Percentiles rank a stretch among this genome's conserved stretches.
Conservation (phyloP, 106 monocot genomes). For the Amphibolis antarctica region DNA sequence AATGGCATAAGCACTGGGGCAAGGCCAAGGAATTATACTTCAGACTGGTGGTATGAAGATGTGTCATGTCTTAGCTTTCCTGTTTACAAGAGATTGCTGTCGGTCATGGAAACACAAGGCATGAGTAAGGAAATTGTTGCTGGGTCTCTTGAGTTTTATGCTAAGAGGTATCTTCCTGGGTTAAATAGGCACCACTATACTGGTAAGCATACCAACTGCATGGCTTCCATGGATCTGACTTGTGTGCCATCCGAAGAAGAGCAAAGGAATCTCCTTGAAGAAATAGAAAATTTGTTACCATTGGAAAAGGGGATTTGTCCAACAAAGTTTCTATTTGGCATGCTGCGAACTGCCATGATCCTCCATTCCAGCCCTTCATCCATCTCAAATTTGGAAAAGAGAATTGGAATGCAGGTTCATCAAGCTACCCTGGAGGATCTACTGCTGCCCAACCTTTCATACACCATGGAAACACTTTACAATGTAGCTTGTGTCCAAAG, state of each 20-base stretch:
- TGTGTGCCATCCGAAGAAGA: slow-evolving; percentile 6
- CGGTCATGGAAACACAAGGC: slow-evolving; percentile 9
- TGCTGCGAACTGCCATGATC: slow-evolving; percentile 12
- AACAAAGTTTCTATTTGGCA: slow-evolving; percentile 7
- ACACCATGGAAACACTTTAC: slow-evolving; percentile 13
- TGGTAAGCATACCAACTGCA: not conserved
- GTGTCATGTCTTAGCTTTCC: slow-evolving; percentile 9
- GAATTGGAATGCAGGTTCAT: slow-evolving; percentile 11
- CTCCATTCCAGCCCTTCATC: slow-evolving; percentile 3
- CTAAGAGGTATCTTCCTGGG: slow-evolving; percentile 15
- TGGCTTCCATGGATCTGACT: not conserved
- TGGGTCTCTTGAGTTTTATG: slow-evolving; percentile 12
- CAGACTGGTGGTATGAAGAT: slow-evolving; percentile 24
- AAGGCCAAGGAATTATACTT: slow-evolving; percentile 5
- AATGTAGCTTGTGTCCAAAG: slow-evolving; percentile 8
- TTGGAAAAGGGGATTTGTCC: slow-evolving; percentile 4
- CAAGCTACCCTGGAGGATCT: slow-evolving; percentile 17
- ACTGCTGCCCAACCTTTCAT: slow-evolving; percentile 13
- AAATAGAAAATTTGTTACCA: slow-evolving; percentile 8
- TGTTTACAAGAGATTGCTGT: slow-evolving; percentile 16
- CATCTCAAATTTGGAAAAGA: slow-evolving; percentile 9
- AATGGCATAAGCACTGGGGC: slow-evolving; percentile 25
- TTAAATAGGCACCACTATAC: not conserved
- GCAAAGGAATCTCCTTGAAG: slow-evolving; percentile 14
- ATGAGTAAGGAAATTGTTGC: slow-evolving; percentile 6